Conservation (phyloP, 331 rosid genomes). For the Erythrophleum ivorense region DNA sequence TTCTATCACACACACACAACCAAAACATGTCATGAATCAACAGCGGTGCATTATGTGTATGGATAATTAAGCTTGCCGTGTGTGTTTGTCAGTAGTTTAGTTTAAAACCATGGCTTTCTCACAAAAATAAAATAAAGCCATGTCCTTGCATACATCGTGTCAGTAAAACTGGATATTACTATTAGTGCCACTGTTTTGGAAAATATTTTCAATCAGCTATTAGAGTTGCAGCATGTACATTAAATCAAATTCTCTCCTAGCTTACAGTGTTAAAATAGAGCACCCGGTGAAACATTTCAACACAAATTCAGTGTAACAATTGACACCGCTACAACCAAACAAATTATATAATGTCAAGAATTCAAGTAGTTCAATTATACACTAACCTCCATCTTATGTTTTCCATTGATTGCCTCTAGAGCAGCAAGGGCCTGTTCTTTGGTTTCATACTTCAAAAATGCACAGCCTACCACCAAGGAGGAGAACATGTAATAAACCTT, state of each 20-base stretch:
- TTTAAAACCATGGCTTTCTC: slow-evolving; percentile 24
- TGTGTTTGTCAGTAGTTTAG: slow-evolving; percentile 4
- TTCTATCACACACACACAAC: slow-evolving; percentile 52
- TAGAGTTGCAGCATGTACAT: slow-evolving; percentile 22
- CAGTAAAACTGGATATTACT: slow-evolving; percentile 25
- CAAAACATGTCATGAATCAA: slow-evolving; percentile 40
- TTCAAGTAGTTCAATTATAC: slow-evolving; percentile 23
- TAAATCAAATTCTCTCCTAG: slow-evolving; percentile 10
- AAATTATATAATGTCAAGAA: slow-evolving; percentile 1
- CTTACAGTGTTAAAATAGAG: slow-evolving; percentile 22
- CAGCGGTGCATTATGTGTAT: slow-evolving; percentile 19
- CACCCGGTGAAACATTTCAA: background rate
- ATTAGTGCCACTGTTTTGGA: slow-evolving; percentile 19
- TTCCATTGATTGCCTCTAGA: slow-evolving; percentile 89
- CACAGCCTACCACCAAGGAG: slow-evolving; percentile 73
- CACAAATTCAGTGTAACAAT: background rate
- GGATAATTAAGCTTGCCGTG: slow-evolving; percentile 35
- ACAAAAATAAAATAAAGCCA: slow-evolving; percentile 7
- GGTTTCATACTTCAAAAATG: slow-evolving; percentile 95
- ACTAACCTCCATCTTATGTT: slow-evolving; percentile 94
- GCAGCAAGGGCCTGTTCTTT: slow-evolving; percentile 97
- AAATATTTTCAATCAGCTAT: slow-evolving; percentile 31
- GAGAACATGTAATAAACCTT: slow-evolving; percentile 20
- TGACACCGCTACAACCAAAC: background rate
- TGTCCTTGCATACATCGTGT: slow-evolving; percentile 26